Base-by-base conservation (phyloP, 1,284 basidiomycete genomes). In the Pyrrhoderma lamaoense region DNA sequence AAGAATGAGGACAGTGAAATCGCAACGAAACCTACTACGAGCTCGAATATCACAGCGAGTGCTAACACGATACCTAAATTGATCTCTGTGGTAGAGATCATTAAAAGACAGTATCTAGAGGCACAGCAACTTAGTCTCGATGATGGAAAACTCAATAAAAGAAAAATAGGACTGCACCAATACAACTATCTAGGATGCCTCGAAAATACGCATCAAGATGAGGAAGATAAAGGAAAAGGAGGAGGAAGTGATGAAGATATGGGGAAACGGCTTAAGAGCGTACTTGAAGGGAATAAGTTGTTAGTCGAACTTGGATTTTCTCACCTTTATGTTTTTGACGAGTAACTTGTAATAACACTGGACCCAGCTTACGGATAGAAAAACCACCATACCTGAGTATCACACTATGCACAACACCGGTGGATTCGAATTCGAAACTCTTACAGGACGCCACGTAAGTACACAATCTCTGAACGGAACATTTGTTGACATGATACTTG, bases 81-180 rank as follows among this genome's bases (percentile, higher is more conserved):
- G 7, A 71, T 93, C 46, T 80, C 84, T 0, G 83, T 91, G 3
- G 82, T 80, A 0, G 90, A 93, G 66, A 89, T 91, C 52, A 79
- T 91, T 60, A 92, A 93, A 64, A 76, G 89, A 31, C 85, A 90
- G 60, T 89, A 82, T 61, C 55, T 87, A 55, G 79, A 79, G 55
- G 69, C 70, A 25, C 60, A 63, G 5, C 70, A 72, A 0, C 61
- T 69, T 1, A 61, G 69, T 14, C 27, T 31, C 11, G 27, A 11
- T 5, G 27, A 31, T 11, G 27, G 27, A 11, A 31, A n/a, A n/a
- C n/a, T n/a, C n/a, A n/a, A n/a, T n/a, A n/a, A 31, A 11, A 31
- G 27, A 5, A 63, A 76, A 19, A 63, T 65, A 8, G 79, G 85
- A 3, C 65, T 93, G 43, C 80, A 89, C 67, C 90, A 93, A 63